Evolutionary conservation across 306 rosid genomes (phyloP), one percentile per base, ranked within the genome.

Genomic region (Casuarina glauca): DNA sequence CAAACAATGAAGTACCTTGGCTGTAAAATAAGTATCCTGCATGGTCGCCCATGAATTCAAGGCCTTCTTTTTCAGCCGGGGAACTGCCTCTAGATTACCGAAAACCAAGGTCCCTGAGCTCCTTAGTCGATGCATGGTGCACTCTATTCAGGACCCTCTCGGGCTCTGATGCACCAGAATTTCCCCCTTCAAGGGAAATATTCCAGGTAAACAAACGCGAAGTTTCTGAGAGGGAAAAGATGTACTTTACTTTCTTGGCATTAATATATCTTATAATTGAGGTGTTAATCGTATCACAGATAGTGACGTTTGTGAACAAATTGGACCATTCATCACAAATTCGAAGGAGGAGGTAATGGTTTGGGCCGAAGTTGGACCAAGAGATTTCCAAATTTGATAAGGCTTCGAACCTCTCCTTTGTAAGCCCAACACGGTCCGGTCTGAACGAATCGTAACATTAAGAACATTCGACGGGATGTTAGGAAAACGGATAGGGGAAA

Each of bases 11-110:
- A 41, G 73, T 10, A 93, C 98, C 85, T 95, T 95, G 17, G 99
- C 90, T 44, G 93, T 86, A 49, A 87, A 82, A 64, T 7, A 93
- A 20, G 98, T 90, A 62, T 95, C 99, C 82, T 95, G 89, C 51
- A 90, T 55, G 10, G 98, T 96, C 44, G 86, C 84, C 90, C 89
- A 86, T 73, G 97, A 90, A 85, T 91, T 87, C 5, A 61, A 79
- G 78, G 89, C 90, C 84, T 85, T 93, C 77, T 82, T 87, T 85
- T 77, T 91, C 12, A 91, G 46, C 76, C 80, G 82, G 6, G 95
- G 83, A 32, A 76, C 74, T 9, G 88, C 75, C 12, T 60, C 58
- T 63, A 91, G 76, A 67, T 41, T 17, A 63, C 83, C 66, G 2
- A 84, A 76, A 51, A 82, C 43, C 36, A 80, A 74, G 26, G 72